Evolutionary conservation across 257 asterid genomes (phyloP), one percentile per base, ranked within the genome.

Genomic region (Primulina tabacum): DNA sequence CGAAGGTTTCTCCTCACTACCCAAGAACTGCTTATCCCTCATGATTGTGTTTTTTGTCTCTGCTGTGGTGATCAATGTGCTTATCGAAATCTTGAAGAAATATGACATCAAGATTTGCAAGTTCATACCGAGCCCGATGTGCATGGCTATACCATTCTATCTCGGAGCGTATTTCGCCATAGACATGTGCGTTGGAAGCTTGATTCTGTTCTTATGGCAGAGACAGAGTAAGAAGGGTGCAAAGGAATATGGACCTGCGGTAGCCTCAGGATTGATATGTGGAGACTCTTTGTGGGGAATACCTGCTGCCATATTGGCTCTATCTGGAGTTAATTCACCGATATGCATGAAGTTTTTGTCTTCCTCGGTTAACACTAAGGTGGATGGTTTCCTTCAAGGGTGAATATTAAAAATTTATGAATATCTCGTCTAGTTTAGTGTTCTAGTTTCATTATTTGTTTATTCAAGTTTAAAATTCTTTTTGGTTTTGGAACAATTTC

Each of bases 141-240:
- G 95, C 74, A 88, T 90, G 95, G 95, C 97, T 0, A 86, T 88
- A 16, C 97, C 97, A 0, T 88, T 90, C 82, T 88, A 88, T 64
- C 71, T 88, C 0, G 95, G 97, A 2, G 88, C 82, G 0, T 88
- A 86, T 67, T 90, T 90, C 40, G 78, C 97, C 53, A 86, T 88
- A 7, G 97, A 90, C 47, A 90, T 88, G 97, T 90, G 97, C 7
- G 4, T 90, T 1, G 95, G 97, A 40, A 88, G 93, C 82, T 67
- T 86, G 84, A 80, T 90, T 60, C 18, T 90, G 18, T 84, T 80
- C 14, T 0, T 71, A 0, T 82, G 87, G 97, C 68, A 67, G 52
- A 33, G 0, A 78, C 64, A n/a, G 43, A 83, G 72, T 69, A 85
- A 75, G 84, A 73, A 60, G 37, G 28, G 35, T 26, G 86, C 97